Evolutionary conservation across 768 basidiomycete species (phyloP).

Genomic region (Suillus subaureus): DNA sequence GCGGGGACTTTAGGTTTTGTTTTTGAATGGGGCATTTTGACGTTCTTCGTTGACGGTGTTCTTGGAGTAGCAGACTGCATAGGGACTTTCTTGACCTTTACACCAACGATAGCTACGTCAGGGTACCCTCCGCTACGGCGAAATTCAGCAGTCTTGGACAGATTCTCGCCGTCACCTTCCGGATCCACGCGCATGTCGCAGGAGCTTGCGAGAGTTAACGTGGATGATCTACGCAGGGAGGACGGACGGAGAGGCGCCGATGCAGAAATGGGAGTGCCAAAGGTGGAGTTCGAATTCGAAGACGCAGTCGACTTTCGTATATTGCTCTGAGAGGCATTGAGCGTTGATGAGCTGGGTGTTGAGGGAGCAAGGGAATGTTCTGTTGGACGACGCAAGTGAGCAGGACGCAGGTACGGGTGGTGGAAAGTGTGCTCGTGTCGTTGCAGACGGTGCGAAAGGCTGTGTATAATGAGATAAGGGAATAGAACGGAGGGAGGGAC

Average conservation of each 20-base stretch:
- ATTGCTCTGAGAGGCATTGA: constrained; percentile 7
- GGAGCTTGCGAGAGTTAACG: constrained; percentile 30
- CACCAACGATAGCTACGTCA: constrained; percentile 23
- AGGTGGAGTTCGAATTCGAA: constrained; percentile 34
- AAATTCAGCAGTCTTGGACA: constrained; percentile 12
- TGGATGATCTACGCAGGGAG: constrained; percentile 43
- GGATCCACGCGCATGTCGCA: constrained; percentile 17
- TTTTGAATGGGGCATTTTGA: constrained; percentile 2
- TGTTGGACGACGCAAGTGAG: neutral
- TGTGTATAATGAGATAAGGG: constrained; percentile 4
- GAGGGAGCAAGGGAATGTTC: neutral
- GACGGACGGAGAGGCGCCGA: constrained; percentile 42
- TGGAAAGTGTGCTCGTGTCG: constrained; percentile 8
- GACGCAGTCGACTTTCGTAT: constrained; percentile 34
- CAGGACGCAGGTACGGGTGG: constrained; percentile 3
- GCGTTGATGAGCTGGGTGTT: constrained; percentile 3
- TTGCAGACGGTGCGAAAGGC: constrained; percentile 5
- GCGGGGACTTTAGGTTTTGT: neutral
- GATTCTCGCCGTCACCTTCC: constrained; percentile 11
- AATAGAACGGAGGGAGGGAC: constrained; percentile 29
- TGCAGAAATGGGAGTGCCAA: constrained; percentile 40
- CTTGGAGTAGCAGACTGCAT: constrained; percentile 38
- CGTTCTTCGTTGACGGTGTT: constrained; percentile 7
- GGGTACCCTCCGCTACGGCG: constrained; percentile 19
- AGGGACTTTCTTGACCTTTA: constrained; percentile 49